Evolutionary conservation across 2,329 filamentous ascomycete species (phyloP).

Genomic region (Fusarium sambucinum): DNA sequence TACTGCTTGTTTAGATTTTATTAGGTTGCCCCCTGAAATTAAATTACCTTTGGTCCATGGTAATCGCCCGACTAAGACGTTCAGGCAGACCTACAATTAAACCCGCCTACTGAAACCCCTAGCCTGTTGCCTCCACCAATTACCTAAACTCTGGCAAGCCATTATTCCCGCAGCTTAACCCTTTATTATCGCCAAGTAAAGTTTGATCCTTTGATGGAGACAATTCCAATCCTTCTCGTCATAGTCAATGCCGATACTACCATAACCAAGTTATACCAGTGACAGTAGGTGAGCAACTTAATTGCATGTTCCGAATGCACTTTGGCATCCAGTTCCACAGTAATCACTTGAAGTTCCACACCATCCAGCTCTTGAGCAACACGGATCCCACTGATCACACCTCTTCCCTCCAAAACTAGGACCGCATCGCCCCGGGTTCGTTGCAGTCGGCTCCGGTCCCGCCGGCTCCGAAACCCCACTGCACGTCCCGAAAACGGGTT

Average conservation of each 20-base stretch:
- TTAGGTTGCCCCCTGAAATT: conserved; percentile 29
- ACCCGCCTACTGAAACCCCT: background rate
- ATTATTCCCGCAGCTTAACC: background rate
- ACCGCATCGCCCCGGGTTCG: conserved; percentile 49
- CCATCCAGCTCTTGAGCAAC: conserved; percentile 51
- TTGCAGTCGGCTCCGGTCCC: conserved; percentile 17
- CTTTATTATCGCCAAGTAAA: background rate
- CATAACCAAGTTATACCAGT: background rate
- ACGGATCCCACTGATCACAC: conserved; percentile 46
- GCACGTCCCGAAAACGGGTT: conserved; percentile 51
- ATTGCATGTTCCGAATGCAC: conserved; percentile 48
- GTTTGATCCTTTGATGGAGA: conserved; percentile 3
- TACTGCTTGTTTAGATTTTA: background rate
- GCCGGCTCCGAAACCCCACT: conserved; percentile 32
- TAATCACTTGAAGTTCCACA: conserved; percentile 57
- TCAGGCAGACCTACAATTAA: background rate
- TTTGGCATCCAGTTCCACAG: conserved; percentile 56
- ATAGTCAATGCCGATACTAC: background rate
- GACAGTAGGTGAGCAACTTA: background rate
- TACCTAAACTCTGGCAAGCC: background rate
- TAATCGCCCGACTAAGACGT: background rate
- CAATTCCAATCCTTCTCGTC: background rate
- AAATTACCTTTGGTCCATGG: background rate
- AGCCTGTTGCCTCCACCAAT: background rate
- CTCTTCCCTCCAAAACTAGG: conserved; percentile 39